These are phyloP conservation scores for Hypoxylon sp. DNA, from an alignment of 2,329 filamentous ascomycete species.

Conservation along the genomic window DNA sequence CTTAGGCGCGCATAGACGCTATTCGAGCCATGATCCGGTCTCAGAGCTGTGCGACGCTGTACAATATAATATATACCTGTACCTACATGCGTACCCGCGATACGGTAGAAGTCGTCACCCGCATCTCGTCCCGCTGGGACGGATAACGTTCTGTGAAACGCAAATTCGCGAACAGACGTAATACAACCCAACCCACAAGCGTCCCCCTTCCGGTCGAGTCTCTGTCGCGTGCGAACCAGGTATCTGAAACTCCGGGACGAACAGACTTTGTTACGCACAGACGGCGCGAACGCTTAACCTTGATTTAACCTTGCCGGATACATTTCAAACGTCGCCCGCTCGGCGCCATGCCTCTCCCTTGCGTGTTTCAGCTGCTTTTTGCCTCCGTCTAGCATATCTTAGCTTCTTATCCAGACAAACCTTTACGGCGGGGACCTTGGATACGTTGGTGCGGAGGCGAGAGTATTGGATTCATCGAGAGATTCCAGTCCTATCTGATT, in stretches of 20 bases:
- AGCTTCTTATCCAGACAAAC: not conserved
- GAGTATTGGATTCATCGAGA: slow-evolving; percentile 32
- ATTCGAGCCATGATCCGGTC: slow-evolving; percentile 27
- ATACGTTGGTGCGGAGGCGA: slow-evolving; percentile 33
- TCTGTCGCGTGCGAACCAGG: slow-evolving; percentile 9
- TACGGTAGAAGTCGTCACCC: not conserved
- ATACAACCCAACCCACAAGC: slow-evolving; percentile 15
- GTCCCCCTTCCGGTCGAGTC: not conserved
- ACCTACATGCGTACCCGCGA: not conserved
- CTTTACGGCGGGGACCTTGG: not conserved
- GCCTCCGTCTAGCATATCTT: not conserved
- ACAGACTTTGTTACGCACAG: slow-evolving; percentile 32
- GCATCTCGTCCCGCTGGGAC: slow-evolving; percentile 21
- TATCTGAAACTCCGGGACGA: slow-evolving; percentile 31
- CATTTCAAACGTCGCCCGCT: not conserved
- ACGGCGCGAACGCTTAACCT: not conserved
- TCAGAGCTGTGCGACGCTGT: slow-evolving; percentile 17
- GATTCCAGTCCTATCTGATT: slow-evolving; percentile 7
- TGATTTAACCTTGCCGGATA: slow-evolving; percentile 1
- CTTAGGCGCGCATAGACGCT: slow-evolving; percentile 15
- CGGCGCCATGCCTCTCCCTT: slow-evolving; percentile 15
- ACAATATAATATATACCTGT: not conserved
- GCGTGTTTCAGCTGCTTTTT: slow-evolving; percentile 23
- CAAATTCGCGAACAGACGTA: slow-evolving; percentile 21
- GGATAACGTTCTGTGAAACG: slow-evolving; percentile 25